A percentile compares a stretch with the other conserved stretches of the same genome.
Evolutionary conservation across 2,329 filamentous ascomycete species (phyloP).

Genomic region (Fonsecaea pedrosoi): DNA sequence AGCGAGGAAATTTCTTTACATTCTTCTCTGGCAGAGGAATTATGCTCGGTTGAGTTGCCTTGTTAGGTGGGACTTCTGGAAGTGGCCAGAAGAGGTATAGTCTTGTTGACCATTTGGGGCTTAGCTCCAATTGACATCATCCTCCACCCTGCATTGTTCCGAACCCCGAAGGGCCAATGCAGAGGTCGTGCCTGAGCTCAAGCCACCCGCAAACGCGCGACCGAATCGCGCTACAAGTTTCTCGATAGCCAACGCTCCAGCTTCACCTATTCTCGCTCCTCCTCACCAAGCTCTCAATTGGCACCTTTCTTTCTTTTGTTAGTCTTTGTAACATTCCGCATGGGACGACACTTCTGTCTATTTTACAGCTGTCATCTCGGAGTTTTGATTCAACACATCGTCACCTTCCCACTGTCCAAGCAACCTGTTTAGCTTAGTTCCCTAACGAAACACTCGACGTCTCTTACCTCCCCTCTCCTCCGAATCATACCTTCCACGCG

Average conservation of each 20-base stretch:
- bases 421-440: not conserved
- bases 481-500: constrained; percentile 11
- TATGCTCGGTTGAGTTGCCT: constrained; percentile 30
- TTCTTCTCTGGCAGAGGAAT: constrained; percentile 9
- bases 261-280: not conserved
- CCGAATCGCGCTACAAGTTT: not conserved
- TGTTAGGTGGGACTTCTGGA: not conserved
- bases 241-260: not conserved
- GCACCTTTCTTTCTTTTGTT: not conserved
- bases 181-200: not conserved
- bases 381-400: not conserved
- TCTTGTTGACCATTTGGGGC: not conserved
- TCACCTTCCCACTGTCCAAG: not conserved
- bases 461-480: not conserved
- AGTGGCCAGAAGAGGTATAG: constrained; percentile 9
- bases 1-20: constrained; percentile 21
- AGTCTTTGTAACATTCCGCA: not conserved
- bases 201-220: constrained; percentile 5
- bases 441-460: not conserved
- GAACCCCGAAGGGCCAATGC: not conserved
- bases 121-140: constrained; percentile 4
- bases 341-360: not conserved
- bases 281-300: not conserved
- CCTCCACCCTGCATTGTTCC: constrained; percentile 1
- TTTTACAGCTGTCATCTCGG: constrained; percentile 3